phyloP scores from a whole-genome alignment of 169 alveolate genomes.

The Eimeria falciformis region DNA sequence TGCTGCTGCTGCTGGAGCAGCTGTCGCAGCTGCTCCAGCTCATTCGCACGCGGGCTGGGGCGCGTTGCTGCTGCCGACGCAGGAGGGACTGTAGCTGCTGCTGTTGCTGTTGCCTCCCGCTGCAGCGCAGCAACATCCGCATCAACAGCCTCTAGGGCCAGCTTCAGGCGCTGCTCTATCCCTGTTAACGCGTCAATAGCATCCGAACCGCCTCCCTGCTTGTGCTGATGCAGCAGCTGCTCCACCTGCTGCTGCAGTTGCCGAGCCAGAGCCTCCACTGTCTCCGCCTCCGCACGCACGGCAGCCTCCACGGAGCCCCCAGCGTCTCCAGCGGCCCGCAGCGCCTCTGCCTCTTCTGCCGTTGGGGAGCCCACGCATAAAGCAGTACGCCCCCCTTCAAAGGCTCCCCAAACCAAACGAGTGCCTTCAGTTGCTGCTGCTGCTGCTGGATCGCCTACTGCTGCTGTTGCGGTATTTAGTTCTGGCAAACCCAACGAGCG shows the following conservation, averaged over 20 bases:
- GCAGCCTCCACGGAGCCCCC: constrained; percentile 54
- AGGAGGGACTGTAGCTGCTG: constrained; percentile 63
- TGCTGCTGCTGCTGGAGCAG: constrained; percentile 37
- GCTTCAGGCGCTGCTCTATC: constrained; percentile 33
- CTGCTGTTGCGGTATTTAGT: too few species aligned
- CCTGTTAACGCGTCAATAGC: constrained; percentile 10
- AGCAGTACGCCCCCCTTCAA: too few species aligned
- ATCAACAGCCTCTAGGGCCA: constrained; percentile 61
- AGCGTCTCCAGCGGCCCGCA: constrained; percentile 18
- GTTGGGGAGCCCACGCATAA: neutral
- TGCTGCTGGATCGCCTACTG: neutral
- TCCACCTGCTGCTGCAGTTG: constrained; percentile 47
- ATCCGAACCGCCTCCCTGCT: neutral
- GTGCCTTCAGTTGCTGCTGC: neutral
- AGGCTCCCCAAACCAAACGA: too few species aligned
- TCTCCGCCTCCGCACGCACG: constrained; percentile 56
- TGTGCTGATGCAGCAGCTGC: constrained; percentile 50
- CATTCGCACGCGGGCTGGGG: neutral
- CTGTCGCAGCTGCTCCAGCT: constrained; percentile 45
- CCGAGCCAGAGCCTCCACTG: constrained; percentile 30
- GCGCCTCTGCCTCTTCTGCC: constrained; percentile 46
- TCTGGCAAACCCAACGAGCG: too few species aligned
- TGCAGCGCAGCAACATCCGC: constrained; percentile 61
- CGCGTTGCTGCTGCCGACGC: constrained; percentile 25
- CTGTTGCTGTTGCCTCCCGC: constrained; percentile 67